phyloP scores from a whole-genome alignment of 2,329 filamentous ascomycete genomes.

The Ustulina deusta region DNA sequence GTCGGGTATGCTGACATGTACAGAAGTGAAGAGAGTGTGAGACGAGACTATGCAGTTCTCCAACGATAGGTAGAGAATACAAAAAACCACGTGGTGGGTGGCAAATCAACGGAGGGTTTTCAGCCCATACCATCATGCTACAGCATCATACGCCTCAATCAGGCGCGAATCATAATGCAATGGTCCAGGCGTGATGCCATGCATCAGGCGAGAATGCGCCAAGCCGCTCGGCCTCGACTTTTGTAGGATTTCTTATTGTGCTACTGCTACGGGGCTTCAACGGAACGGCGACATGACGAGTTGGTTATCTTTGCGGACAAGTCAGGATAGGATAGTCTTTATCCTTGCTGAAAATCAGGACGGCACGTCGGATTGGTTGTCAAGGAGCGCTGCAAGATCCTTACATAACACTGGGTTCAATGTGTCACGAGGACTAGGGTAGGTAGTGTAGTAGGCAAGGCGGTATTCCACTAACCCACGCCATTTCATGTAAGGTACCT shows the following conservation, averaged over 20 bases:
- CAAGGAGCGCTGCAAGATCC: neutral
- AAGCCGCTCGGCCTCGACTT: conserved; percentile 13
- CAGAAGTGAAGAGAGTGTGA: neutral
- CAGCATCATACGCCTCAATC: conserved; percentile 13
- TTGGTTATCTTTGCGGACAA: too few relatives aligned
- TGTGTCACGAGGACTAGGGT: neutral
- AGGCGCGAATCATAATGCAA: conserved; percentile 6
- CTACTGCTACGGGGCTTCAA: conserved; percentile 12
- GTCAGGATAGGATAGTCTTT: too few relatives aligned
- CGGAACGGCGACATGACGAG: neutral
- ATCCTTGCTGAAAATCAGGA: neutral
- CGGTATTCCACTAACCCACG: conserved; percentile 23
- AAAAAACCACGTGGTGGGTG: conserved; percentile 29
- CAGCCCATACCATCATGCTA: conserved; percentile 22
- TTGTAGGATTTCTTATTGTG: conserved; percentile 1
- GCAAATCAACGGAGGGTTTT: conserved; percentile 15
- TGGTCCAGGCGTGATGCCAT: neutral
- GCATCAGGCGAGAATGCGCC: conserved; percentile 23
- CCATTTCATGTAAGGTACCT: conserved; percentile 31
- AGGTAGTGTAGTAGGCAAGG: neutral
- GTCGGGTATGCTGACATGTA: conserved; percentile 23
- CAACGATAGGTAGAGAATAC: neutral
- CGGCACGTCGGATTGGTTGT: neutral
- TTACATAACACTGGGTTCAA: neutral
- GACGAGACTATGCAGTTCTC: too few relatives aligned